Evolutionary conservation across 2,329 filamentous ascomycete species (phyloP).

Genomic region (Penicillium hordei): DNA sequence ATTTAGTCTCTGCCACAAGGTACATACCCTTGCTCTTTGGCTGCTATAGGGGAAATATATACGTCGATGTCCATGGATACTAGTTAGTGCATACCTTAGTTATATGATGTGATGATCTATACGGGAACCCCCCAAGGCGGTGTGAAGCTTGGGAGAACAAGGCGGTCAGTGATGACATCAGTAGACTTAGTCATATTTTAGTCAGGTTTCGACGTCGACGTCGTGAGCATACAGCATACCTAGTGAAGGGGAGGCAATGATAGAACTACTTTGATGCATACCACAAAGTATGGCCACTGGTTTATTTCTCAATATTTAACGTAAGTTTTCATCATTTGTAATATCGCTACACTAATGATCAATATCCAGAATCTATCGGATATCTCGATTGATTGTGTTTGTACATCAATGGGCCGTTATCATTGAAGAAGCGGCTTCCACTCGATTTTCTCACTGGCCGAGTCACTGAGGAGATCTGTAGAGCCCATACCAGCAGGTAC

Average conservation of each 20-base stretch:
- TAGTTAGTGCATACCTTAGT: too few species aligned
- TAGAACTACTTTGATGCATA: neutral
- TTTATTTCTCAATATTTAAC: neutral
- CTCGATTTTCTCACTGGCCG: slow-evolving; percentile 22
- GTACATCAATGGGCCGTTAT: neutral
- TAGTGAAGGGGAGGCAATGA: neutral
- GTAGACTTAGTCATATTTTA: neutral
- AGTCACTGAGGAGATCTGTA: slow-evolving; percentile 29
- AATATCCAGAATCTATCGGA: neutral
- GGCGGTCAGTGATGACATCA: slow-evolving; percentile 13
- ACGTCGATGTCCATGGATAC: neutral
- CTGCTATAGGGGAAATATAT: neutral
- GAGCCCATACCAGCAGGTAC: neutral
- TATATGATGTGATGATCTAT: too few species aligned
- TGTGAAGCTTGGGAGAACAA: neutral
- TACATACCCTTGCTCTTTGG: neutral
- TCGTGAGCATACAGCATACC: too few species aligned
- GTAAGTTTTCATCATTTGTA: neutral
- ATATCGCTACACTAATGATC: neutral
- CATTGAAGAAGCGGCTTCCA: slow-evolving; percentile 36
- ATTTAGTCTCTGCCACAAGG: neutral
- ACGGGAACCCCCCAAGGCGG: neutral
- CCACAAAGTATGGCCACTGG: neutral
- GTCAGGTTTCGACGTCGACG: neutral
- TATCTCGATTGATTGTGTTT: neutral